Base-by-base conservation (phyloP, 192 early-diverging fungal species). In the Umbelopsis vinacea region DNA sequence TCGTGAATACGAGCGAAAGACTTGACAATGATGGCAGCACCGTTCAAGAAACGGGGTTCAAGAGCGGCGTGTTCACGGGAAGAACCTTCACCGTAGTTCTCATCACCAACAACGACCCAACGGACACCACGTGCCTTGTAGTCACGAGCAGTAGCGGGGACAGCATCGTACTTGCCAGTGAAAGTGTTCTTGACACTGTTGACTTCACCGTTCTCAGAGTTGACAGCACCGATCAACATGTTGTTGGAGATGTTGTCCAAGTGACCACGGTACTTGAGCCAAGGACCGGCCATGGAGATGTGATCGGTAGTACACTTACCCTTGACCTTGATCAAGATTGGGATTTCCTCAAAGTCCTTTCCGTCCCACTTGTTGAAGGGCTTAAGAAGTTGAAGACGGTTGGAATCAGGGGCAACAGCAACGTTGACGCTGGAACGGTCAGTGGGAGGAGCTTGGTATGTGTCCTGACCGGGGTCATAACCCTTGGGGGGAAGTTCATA, bases 251-350 rank as follows among this genome's bases (percentile, higher is more conserved):
- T 95, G 88, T 97, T 99, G 80, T 99, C 97, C 71, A 99, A 88
- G 82, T 99, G 97, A 63, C 97, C 97, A 79, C 96, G 93, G 89
- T 93, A 99, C 89, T 93, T 92, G 82, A 94, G 86, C 92, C 92
- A 94, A 66, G 93, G 92, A 68, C 93, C 94, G 52, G 94, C 96
- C 86, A 93, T 92, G 54, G 92, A 93, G 78, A 99, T 99, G 85
- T 99, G 97, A 82, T 99, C 97, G 24, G 97, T 99, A 38, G 97
- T 99, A 88, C 97, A 99, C 88, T 99, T 99, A 79, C 97, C 97
- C 79, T 89, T 88, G 73, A 92, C 95, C 88, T 99, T 99, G 83
- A 97, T 96, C 80, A 99, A 89, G 40, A 99, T 88, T 33, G 91
- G 91, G 38, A 95, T 75, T 57, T 94, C 79, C 71, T 87, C 82